These are phyloP conservation scores for Penicillium egyptiacum DNA, from an alignment of 495 filamentous ascomycete genomes.

Conservation along the genomic window DNA sequence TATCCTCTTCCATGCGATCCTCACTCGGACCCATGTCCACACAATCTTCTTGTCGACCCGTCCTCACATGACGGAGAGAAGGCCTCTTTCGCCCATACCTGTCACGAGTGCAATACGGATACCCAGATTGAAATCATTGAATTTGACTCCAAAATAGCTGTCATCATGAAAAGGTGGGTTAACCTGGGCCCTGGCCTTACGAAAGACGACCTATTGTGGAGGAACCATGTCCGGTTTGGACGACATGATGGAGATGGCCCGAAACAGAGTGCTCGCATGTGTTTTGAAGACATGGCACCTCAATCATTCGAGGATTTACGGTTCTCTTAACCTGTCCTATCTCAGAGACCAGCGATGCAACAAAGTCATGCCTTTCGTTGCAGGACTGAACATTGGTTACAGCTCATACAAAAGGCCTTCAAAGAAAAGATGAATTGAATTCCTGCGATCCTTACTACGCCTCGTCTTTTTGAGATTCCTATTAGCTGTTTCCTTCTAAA, in stretches of 20 bases:
- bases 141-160: constrained; percentile 1
- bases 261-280: neutral
- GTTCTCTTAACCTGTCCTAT: constrained; percentile 13
- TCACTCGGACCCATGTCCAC: neutral
- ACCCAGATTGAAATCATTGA: constrained; percentile 2
- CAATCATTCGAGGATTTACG: constrained; percentile 7
- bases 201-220: constrained; percentile 8
- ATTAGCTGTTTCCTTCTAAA: too few relatives aligned
- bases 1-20: too few relatives aligned
- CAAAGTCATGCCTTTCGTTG: neutral
- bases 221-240: neutral
- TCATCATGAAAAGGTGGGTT: constrained; percentile 6
- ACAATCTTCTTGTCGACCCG: too few relatives aligned
- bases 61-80: neutral
- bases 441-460: neutral
- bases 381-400: neutral
- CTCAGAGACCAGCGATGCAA: constrained; percentile 9
- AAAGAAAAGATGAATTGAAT: neutral
- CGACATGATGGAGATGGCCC: neutral
- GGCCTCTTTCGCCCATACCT: neutral
- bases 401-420: constrained; percentile 10
- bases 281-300: constrained; percentile 10
- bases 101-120: constrained; percentile 9
- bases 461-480: too few relatives aligned
- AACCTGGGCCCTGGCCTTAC: constrained; percentile 7